These are phyloP conservation scores for Mrakia gelida DNA, from an alignment of 768 basidiomycete genomes.

Conservation along the genomic window DNA sequence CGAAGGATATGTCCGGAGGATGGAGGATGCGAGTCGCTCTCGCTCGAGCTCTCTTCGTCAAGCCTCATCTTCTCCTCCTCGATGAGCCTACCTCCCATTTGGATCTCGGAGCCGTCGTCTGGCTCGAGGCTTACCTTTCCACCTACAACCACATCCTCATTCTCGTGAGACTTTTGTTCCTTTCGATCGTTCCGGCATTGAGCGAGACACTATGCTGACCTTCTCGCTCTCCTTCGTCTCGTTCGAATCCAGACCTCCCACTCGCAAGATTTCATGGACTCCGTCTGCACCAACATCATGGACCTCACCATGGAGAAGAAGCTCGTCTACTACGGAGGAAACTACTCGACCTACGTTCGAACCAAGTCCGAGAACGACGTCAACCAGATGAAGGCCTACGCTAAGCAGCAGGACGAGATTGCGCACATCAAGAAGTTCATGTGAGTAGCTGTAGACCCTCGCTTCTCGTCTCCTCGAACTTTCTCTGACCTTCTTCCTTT, in stretches of 20 bases:
- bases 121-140: conserved; percentile 95
- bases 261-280: conserved; percentile 99
- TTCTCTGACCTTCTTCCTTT: neutral
- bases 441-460: neutral
- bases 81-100: conserved; percentile 82
- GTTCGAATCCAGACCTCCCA: conserved; percentile 62
- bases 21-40: conserved; percentile 99
- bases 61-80: conserved; percentile 88
- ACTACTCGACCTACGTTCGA: conserved; percentile 94
- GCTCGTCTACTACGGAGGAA: conserved; percentile 89
- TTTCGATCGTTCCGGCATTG: neutral
- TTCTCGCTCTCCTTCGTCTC: neutral
- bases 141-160: conserved; percentile 97
- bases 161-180: conserved; percentile 44
- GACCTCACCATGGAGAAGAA: conserved; percentile 87
- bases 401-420: conserved; percentile 98
- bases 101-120: conserved; percentile 95
- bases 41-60: conserved; percentile 90
- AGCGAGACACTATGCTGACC: neutral
- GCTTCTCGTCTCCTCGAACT: neutral
- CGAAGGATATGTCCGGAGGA: conserved; percentile 98
- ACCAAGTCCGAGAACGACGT: conserved; percentile 97
- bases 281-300: conserved; percentile 95
- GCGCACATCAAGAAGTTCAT: conserved; percentile 93
- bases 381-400: conserved; percentile 99